Evolutionary conservation across 192 early-diverging fungal genomes (phyloP), one percentile per base, ranked within the genome.

Genomic region (Chytriomyces confervae): DNA sequence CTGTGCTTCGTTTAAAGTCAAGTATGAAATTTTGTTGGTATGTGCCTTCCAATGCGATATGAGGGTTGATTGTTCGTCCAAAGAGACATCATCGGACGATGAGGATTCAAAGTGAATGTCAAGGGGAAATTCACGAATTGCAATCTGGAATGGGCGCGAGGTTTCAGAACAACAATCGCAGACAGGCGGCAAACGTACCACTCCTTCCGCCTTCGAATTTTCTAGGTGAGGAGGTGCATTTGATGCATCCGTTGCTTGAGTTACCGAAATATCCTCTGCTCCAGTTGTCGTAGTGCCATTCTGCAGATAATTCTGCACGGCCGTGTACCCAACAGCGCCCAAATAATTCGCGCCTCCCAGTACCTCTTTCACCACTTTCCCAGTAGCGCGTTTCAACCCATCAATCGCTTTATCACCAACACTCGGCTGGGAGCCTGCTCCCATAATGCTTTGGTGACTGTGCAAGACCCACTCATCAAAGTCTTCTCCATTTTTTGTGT

Each of bases 361-460:
- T 10, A 94, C 86, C 72, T 95, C 94, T 66, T 94, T 94, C 24
- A 92, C 93, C 20, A 94, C 91, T 45, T 92, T 92, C 49, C 88
- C 88, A 2, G 93, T 92, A 24, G 89, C 79, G 86, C 77, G 86
- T 76, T 83, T 83, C 72, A 76, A 10, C 16, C 69, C 79, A 16
- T 76, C 79, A 23, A 66, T 75, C 29, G 62, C 72, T 24, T 43
- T 48, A 66, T 61, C 69, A 29, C 24, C 63, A 11, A 51, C 49
- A 18, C 29, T 49, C 11, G 16, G 44, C 61, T 50, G 62, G 5
- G 29, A 36, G 29, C 24, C 62, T 0, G 16, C 63, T 13, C 6
- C 5, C 23, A 23, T 49, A 63, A 29, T 7, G 65, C 48, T 23
- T 16, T 46, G n/a, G 3, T 11, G 49, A 45, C 74, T 18, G 63